Conservation (phyloP, 257 asterid species). For the Capsicum baccatum region DNA sequence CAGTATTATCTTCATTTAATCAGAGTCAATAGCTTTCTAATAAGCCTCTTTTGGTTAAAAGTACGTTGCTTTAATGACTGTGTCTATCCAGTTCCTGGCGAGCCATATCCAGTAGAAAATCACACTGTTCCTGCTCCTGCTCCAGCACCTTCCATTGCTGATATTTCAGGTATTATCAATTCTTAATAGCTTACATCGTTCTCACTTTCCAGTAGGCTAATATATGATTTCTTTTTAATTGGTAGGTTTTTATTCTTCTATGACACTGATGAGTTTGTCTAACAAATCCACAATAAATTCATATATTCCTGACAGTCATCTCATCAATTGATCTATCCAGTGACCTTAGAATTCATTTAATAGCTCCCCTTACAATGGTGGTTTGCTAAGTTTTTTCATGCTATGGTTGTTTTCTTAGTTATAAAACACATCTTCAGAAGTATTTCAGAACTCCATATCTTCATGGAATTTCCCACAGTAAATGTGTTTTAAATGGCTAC, state of each 20-base stretch:
- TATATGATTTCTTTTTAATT: neutral
- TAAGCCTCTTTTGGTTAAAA: neutral
- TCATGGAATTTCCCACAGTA: neutral
- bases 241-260: neutral
- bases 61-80: neutral
- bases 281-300: neutral
- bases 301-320: neutral
- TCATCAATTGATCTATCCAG: neutral
- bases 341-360: constrained; percentile 1
- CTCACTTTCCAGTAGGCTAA: neutral
- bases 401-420: neutral
- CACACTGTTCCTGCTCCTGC: constrained; percentile 59
- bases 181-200: constrained; percentile 11
- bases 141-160: constrained; percentile 68
- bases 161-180: constrained; percentile 57
- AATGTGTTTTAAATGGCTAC: constrained; percentile 15
- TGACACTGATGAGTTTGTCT: neutral
- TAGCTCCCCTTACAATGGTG: neutral
- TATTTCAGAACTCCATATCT: constrained; percentile 2
- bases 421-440: neutral
- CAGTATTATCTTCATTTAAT: constrained; percentile 2
- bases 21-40: neutral
- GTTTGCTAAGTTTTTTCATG: neutral
- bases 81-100: constrained; percentile 78
- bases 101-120: constrained; percentile 60